These are phyloP conservation scores for Moesziomyces parantarcticus DNA, from an alignment of 1,284 basidiomycete genomes.

Conservation along the genomic window DNA sequence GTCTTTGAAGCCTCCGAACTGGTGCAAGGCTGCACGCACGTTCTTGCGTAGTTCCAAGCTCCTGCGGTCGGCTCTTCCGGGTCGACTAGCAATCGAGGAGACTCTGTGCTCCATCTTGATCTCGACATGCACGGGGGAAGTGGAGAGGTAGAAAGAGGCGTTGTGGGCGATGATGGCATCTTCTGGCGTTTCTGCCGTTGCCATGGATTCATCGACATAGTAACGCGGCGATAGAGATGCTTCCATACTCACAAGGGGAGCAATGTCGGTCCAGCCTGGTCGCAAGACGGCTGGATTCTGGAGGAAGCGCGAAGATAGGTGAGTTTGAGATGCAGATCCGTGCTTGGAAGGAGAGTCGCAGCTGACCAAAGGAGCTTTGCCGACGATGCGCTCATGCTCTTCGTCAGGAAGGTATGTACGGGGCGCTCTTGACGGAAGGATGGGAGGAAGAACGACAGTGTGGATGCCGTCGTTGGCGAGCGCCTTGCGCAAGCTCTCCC, in stretches of 20 bases:
- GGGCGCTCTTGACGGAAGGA: slow-evolving; percentile 34
- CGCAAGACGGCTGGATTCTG: slow-evolving; percentile 38
- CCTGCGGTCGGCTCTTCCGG: slow-evolving; percentile 5
- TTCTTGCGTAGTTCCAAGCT: not conserved
- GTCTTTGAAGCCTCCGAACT: slow-evolving; percentile 37
- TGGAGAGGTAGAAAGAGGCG: slow-evolving; percentile 31
- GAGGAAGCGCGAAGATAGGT: slow-evolving; percentile 21
- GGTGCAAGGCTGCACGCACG: slow-evolving; percentile 21
- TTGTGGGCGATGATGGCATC: slow-evolving; percentile 35
- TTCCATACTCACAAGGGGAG: slow-evolving; percentile 28
- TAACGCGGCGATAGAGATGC: slow-evolving; percentile 9
- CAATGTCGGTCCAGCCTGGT: slow-evolving; percentile 48
- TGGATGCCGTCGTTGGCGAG: slow-evolving; percentile 32
- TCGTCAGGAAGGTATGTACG: slow-evolving; percentile 38
- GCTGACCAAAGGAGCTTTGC: slow-evolving; percentile 20
- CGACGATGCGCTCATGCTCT: slow-evolving; percentile 26
- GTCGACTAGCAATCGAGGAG: slow-evolving; percentile 6
- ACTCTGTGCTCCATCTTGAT: slow-evolving; percentile 41
- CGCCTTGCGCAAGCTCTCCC: slow-evolving; percentile 30
- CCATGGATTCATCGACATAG: slow-evolving; percentile 37
- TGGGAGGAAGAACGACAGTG: slow-evolving; percentile 30
- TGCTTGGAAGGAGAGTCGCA: slow-evolving; percentile 18
- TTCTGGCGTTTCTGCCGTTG: slow-evolving; percentile 16
- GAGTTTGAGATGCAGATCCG: slow-evolving; percentile 12
- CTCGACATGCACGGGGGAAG: slow-evolving; percentile 11